Evolutionary conservation across 306 rosid genomes (phyloP).

Genomic region (Fagus crenata): DNA sequence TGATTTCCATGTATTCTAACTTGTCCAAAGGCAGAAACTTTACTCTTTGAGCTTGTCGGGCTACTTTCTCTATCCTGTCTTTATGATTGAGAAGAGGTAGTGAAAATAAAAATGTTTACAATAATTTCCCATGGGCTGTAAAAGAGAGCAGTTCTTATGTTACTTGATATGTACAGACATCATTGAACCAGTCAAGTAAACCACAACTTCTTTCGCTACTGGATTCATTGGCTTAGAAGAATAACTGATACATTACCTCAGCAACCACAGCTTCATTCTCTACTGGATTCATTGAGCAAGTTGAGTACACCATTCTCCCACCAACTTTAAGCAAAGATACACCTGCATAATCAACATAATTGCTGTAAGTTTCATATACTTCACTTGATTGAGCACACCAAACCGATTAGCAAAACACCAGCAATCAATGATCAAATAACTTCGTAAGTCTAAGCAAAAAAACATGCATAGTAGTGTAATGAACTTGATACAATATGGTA

Average conservation of each 20-base stretch:
- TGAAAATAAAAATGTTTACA: not conserved
- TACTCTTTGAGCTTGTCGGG: not conserved
- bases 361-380: conserved; percentile 6
- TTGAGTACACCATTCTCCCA: conserved; percentile 95
- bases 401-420: conserved; percentile 8
- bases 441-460: conserved; percentile 9
- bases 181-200: not conserved
- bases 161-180: not conserved
- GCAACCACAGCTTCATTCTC: conserved; percentile 98
- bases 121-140: not conserved
- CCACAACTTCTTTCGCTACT: not conserved
- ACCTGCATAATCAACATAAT: conserved; percentile 53
- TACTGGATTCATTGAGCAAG: conserved; percentile 97
- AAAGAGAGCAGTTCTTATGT: conserved; percentile 1
- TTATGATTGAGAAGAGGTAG: not conserved
- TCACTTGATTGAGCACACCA: conserved; percentile 1
- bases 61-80: not conserved
- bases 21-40: not conserved
- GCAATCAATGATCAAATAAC: conserved; percentile 13
- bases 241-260: conserved; percentile 55
- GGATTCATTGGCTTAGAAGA: not conserved
- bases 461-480: conserved; percentile 17
- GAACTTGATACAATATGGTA: not conserved
- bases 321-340: conserved; percentile 84
- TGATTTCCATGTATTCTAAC: not conserved